Base-by-base conservation (phyloP, 1,284 basidiomycete species). In the Mycosarcoma mackinlayi region DNA sequence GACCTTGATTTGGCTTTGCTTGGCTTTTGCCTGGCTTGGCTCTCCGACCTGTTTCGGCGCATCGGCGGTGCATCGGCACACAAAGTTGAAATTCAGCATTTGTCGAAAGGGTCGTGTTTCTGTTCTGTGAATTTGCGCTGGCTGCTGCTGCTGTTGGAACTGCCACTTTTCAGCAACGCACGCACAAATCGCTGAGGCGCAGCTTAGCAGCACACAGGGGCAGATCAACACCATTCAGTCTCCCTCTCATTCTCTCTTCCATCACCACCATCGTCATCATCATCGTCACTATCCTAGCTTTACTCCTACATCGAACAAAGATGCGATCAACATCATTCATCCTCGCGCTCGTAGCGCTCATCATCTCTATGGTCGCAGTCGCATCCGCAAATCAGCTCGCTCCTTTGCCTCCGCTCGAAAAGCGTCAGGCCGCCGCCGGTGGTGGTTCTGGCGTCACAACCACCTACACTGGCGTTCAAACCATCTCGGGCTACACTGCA, bases 401-500 rank as follows among this genome's bases (percentile, higher is more conserved):
- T 10, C 34, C 47, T 39, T 49, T 37, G 14, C 35, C 48, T 6
- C 34, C 40, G n/a, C 52, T 72, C 25, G 53, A 64, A 21, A 60
- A 55, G 35, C 65, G 73, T 41, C 76, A 78, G 60, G 59, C 61
- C n/a, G 73, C 65, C 14, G 65, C 68, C 4, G 73, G 76, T 42
- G 76, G 76, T 42, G 73, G 73, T 46, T 67, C 47, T n/a, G 76
- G 72, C 24, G 41, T 68, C 27, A 35, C 64, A 27, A 59, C 65
- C 25, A 68, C 73, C 16, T 66, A 61, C 25, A 68, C 60, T 11
- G 58, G 63, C 28, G 67, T 75, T 33, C 70, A 75, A 49, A 63
- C 51, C 46, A 78, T 78, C 48, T 61, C 53, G 3, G 76, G 76
- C 30, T 78, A 78, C 68, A 71, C 59, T 11, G 61, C 76, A 10